These are phyloP conservation scores for Herpetomonas samuelpessoai DNA, from an alignment of 208 protist genomes.

Conservation along the genomic window DNA sequence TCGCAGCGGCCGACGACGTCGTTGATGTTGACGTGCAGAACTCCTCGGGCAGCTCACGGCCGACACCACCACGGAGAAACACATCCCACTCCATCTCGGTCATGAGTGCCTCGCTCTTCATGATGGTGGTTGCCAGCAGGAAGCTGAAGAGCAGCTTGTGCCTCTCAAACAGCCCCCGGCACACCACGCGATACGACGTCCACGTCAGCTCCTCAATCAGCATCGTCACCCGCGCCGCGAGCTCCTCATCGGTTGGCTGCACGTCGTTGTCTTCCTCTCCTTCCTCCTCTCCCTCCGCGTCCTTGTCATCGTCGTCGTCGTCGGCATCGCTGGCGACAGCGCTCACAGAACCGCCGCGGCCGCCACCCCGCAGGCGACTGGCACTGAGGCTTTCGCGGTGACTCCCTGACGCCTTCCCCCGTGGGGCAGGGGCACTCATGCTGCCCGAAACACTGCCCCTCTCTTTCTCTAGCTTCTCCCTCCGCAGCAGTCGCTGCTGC, in stretches of 20 bases:
- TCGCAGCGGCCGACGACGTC: constrained; percentile 7
- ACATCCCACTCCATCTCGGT: constrained; percentile 82
- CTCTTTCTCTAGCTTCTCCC: background rate
- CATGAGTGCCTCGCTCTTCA: constrained; percentile 48
- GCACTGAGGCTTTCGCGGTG: background rate
- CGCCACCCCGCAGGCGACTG: background rate
- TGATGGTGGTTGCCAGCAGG: constrained; percentile 82
- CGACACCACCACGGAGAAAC: constrained; percentile 78
- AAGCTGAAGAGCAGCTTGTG: constrained; percentile 95
- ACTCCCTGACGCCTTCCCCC: too few species aligned
- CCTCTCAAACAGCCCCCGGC: constrained; percentile 93
- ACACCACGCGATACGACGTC: constrained; percentile 89
- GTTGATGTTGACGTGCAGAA: constrained; percentile 12
- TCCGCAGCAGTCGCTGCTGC: background rate
- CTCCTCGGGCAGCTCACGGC: constrained; percentile 22
- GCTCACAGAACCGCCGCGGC: background rate
- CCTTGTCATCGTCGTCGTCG: constrained; percentile 2
- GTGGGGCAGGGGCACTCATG: background rate
- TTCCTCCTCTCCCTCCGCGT: constrained; percentile 1
- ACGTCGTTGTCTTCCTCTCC: constrained; percentile 14
- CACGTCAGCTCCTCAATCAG: constrained; percentile 78
- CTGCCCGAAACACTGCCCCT: background rate
- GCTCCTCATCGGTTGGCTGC: constrained; percentile 23
- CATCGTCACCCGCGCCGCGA: constrained; percentile 63
- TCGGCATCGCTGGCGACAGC: constrained; percentile 12